Evolutionary conservation across 192 early-diverging fungal species (phyloP), one percentile per base, ranked within the genome.

Genomic region (Coemansia umbellata): DNA sequence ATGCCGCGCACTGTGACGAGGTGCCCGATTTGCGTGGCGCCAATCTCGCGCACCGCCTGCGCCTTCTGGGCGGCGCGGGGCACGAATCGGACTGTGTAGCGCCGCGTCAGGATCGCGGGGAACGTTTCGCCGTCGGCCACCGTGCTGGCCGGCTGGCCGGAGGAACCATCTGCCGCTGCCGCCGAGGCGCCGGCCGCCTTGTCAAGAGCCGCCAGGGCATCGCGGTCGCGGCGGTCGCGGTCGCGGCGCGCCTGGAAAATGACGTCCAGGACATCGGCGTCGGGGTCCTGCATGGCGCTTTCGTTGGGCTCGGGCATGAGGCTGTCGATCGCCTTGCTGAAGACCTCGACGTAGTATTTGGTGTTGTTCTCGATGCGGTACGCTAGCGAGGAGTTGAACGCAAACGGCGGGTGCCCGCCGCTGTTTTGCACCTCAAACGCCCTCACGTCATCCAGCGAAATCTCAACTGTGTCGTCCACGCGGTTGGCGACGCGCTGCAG

Each of bases 1-100:
- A 98, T 93, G 24, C 93, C 95, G 40, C 86, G 83, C 32, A 98
- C 79, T 6, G 86, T 90, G 4, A 96, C 91, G 54, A 97, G 68
- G 42, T 84, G 85, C 27, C 95, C 95, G 40, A 98, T 78, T 31
- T 80, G 70, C 19, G 76, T 59, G 41, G 87, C 93, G 37, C 88
- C 88, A 37, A 97, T 73, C 53, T 94, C 84, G 47, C 95, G 89
- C 56, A 98, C 89, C 5, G 94, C 88, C 41, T 89, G 58, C 3
- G 87, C 80, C 35, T 70, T 74, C 31, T 78, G 64, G 19, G 58
- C 65, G n/a, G 74, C 50, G 24, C 84, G 80, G 24, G 94, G 88
- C 49, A 84, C 88, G 62, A 98, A 87, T 63, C 82, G 86, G 10
- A 96, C 73, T 21, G 86, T 78, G 77, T 91, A 96, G 67, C 91